A percentile compares a stretch with the other conserved stretches of the same genome.
Evolutionary conservation across 2,329 filamentous ascomycete species (phyloP).

Genomic region (Ophiostoma sp.): DNA sequence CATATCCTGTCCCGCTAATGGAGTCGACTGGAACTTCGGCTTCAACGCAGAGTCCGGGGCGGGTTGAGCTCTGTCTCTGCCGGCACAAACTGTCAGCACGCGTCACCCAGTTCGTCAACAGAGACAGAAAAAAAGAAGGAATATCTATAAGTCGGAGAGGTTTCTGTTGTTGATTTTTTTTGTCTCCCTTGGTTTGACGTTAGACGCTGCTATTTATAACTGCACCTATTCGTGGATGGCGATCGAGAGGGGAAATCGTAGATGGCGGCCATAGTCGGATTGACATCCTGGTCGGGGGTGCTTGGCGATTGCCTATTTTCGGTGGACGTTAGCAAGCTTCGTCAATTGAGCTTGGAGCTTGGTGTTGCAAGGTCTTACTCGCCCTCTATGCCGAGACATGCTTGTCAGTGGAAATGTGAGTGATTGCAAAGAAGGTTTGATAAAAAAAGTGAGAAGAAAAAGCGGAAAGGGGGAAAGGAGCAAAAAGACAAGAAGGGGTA

Average conservation of each 20-base stretch:
- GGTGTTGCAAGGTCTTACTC: neutral
- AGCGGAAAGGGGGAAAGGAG: neutral
- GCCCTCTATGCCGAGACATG: neutral
- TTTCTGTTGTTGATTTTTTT: neutral
- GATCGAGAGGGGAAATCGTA: neutral
- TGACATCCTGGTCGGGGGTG: neutral
- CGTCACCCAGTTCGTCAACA: conserved; percentile 22
- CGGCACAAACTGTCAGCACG: neutral
- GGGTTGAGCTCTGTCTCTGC: neutral
- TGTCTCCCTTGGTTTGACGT: neutral
- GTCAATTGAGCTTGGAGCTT: neutral
- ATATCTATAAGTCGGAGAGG: no score
- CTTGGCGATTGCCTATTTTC: conserved; percentile 10
- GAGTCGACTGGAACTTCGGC: neutral
- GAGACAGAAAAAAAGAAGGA: neutral
- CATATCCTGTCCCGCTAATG: neutral
- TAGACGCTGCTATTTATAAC: conserved; percentile 7
- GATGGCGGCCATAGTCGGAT: neutral
- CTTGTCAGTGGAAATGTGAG: neutral
- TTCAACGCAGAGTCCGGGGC: neutral
- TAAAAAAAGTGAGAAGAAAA: neutral
- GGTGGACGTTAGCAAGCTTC: neutral
- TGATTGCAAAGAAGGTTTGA: neutral
- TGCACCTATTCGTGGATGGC: neutral
- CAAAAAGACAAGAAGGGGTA: neutral